Percentiles rank a stretch among this genome's conserved stretches.
phyloP scores from a whole-genome alignment of 306 rosid genomes.

The Vigna radiata region DNA sequence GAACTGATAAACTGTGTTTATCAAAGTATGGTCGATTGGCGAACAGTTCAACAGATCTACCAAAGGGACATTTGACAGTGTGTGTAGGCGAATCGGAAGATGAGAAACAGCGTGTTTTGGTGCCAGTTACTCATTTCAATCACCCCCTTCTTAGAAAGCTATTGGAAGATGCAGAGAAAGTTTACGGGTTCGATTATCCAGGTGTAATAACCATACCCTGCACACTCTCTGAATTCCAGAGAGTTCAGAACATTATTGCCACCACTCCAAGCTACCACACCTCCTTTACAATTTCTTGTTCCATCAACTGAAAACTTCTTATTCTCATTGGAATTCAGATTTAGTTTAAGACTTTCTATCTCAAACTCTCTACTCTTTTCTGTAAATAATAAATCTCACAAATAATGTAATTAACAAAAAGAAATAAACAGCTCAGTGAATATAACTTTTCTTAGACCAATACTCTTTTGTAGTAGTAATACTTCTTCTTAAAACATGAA shows the following conservation, averaged over 20 bases:
- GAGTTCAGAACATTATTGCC: slow-evolving; percentile 12
- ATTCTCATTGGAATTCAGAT: background rate
- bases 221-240: slow-evolving; percentile 17
- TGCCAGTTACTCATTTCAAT: background rate
- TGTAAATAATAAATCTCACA: no score
- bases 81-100: slow-evolving; percentile 24
- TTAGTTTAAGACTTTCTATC: background rate
- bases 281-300: background rate
- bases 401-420: no score
- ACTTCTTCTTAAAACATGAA: no score
- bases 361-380: background rate
- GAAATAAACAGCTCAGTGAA: no score
- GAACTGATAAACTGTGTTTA: background rate
- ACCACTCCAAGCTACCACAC: background rate
- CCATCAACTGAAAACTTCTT: background rate
- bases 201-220: slow-evolving; percentile 23
- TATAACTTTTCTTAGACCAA: no score
- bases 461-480: no score
- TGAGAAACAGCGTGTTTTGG: slow-evolving; percentile 20
- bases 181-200: slow-evolving; percentile 14
- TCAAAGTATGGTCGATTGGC: background rate
- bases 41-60: background rate
- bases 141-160: slow-evolving; percentile 13
- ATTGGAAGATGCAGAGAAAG: slow-evolving; percentile 25
- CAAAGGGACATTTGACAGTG: slow-evolving; percentile 25